Conservation (phyloP, 2,329 filamentous ascomycete species). For the Diaporthe citrichinensis region DNA sequence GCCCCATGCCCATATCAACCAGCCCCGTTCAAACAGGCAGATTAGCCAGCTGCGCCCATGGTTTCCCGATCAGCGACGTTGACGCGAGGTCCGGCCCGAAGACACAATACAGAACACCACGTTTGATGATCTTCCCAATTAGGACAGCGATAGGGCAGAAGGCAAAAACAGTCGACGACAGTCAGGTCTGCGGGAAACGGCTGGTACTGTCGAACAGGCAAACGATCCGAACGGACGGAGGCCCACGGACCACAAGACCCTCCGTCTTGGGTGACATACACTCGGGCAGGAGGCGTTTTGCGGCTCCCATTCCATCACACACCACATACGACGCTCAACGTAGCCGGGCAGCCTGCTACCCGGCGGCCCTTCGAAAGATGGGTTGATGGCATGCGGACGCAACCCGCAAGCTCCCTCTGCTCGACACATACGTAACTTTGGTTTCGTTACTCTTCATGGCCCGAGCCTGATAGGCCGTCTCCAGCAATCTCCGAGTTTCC, state of each 20-base stretch:
- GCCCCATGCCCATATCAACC: background rate
- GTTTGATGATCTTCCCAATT: background rate
- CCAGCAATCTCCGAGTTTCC: background rate
- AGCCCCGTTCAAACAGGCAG: background rate
- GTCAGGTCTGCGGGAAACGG: background rate
- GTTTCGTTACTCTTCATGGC: background rate
- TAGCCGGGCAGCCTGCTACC: conserved; percentile 16
- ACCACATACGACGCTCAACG: background rate
- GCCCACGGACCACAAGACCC: background rate
- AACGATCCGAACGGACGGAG: background rate
- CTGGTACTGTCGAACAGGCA: background rate
- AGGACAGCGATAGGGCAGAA: no score
- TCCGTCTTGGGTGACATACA: conserved; percentile 11
- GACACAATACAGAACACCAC: background rate
- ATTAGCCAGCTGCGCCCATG: background rate
- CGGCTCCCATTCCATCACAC: background rate
- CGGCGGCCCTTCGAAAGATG: background rate
- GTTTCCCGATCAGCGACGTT: conserved; percentile 17
- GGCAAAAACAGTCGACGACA: background rate
- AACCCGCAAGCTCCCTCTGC: background rate
- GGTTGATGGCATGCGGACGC: background rate
- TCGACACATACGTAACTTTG: background rate
- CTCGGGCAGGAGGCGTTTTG: background rate
- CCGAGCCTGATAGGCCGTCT: background rate
- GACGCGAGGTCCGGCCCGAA: conserved; percentile 19